A percentile compares a stretch with the other conserved stretches of the same genome.
Conservation (phyloP, 2,329 filamentous ascomycete species). For the Dactylellina leptospora region DNA sequence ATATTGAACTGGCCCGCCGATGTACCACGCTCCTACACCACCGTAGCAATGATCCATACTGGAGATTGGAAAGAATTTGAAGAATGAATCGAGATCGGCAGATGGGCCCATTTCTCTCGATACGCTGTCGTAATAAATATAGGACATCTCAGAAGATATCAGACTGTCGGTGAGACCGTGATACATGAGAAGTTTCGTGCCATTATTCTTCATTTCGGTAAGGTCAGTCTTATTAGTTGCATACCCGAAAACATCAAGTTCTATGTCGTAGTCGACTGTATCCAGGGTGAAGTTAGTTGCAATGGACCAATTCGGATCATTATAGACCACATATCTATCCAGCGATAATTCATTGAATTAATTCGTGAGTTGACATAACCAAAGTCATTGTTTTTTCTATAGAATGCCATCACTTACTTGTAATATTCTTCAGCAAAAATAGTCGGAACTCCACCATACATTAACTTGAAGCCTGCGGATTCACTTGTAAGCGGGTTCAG, state of each 20-base stretch:
- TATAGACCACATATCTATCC: slow-evolving; percentile 62
- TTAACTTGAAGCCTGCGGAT: neutral
- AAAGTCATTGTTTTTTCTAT: too few relatives aligned
- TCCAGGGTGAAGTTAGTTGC: slow-evolving; percentile 59
- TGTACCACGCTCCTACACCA: slow-evolving; percentile 55
- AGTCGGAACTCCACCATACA: neutral
- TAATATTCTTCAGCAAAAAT: neutral
- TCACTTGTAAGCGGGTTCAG: neutral
- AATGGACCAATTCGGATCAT: slow-evolving; percentile 60
- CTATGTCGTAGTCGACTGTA: slow-evolving; percentile 59
- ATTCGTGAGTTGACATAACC: too few relatives aligned
- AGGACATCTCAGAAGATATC: slow-evolving; percentile 30
- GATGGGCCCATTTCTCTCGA: slow-evolving; percentile 20
- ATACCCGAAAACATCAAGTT: slow-evolving; percentile 58
- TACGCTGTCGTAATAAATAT: slow-evolving; percentile 29
- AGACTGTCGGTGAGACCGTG: slow-evolving; percentile 59
- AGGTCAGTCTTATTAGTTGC: slow-evolving; percentile 61
- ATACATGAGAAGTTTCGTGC: slow-evolving; percentile 64
- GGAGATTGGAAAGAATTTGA: slow-evolving; percentile 58
- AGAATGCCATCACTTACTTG: neutral
- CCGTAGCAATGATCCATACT: slow-evolving; percentile 59
- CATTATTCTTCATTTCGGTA: slow-evolving; percentile 60
- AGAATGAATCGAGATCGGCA: slow-evolving; percentile 58
- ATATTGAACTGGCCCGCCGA: slow-evolving; percentile 16
- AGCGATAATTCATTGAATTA: slow-evolving; percentile 54